These are phyloP conservation scores for Boletellus dicymbophilus DNA, from an alignment of 1,284 basidiomycete species.

Conservation along the genomic window DNA sequence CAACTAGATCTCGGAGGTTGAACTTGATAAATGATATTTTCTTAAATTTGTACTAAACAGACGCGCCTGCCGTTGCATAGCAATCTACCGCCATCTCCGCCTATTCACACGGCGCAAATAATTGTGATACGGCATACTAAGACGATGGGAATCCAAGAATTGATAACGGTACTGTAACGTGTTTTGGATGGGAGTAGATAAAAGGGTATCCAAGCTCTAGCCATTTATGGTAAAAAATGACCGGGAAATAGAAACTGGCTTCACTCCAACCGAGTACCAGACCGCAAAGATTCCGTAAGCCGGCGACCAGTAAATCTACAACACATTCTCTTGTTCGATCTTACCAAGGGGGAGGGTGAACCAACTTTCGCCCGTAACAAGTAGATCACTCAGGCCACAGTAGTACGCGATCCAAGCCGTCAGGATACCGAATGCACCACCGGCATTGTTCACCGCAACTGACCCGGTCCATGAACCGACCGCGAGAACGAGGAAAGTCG, in stretches of 20 bases:
- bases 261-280: background rate
- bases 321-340: slow-evolving; percentile 20
- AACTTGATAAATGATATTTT: no score
- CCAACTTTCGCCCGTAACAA: slow-evolving; percentile 51
- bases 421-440: slow-evolving; percentile 72
- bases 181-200: slow-evolving; percentile 2
- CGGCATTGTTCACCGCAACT: slow-evolving; percentile 42
- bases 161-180: slow-evolving; percentile 1
- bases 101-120: background rate
- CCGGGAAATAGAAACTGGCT: slow-evolving; percentile 1
- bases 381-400: slow-evolving; percentile 61
- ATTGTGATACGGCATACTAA: slow-evolving; percentile 3
- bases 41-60: no score
- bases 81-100: background rate
- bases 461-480: slow-evolving; percentile 41
- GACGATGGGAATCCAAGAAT: background rate
- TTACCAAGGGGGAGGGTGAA: slow-evolving; percentile 54
- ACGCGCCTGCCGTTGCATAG: no score
- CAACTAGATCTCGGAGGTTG: no score
- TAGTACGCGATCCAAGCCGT: slow-evolving; percentile 74
- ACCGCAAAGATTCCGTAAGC: slow-evolving; percentile 2
- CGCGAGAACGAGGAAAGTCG: slow-evolving; percentile 64
- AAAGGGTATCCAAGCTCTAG: background rate
- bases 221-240: slow-evolving; percentile 7
- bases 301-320: background rate